Evolutionary conservation across 1,139 yeast genomes (phyloP), one percentile per base, ranked within the genome.

Genomic region (Magnusiomyces paraingens): DNA sequence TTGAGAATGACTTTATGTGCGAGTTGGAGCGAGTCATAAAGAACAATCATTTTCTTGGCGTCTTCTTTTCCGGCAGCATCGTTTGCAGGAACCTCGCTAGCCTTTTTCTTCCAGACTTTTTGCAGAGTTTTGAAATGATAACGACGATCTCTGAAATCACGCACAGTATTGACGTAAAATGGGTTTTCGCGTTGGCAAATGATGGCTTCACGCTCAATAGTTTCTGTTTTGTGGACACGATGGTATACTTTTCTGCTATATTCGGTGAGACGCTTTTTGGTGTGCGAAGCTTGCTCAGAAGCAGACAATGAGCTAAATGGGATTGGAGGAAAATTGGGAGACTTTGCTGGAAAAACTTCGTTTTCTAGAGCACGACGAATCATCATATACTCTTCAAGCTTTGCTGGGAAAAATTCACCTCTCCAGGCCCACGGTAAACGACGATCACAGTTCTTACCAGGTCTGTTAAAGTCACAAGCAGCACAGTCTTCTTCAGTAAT

Each of bases 181-280:
- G 99, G 99, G 63, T 94, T 94, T 67, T 94, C 99, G 62, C 98
- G 77, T 71, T 94, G 99, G 68, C 99, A 94, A 49, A 94, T 88
- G 61, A 94, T 89, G 0, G 99, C 93, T 62, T 91, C 97, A 64
- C 96, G 77, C 58, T 87, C 91, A 32, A 90, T 82, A 1, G 88
- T 88, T 69, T 90, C 88, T 0, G 96, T 83, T 55, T 83, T 84
- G 59, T 88, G 88, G 46, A 86, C 78, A 65, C 87, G 80, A 64
- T 86, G 93, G 64, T 91, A 89, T 2, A 85, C 90, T 64, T 90
- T 91, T 61, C 84, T 80, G 5, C 96, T 86, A 66, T 88, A 91
- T 50, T 89, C 96, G 1, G 86, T 76, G n/a, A 94, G 69, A 58
- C 97, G 78, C 64, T 87, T 85, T 64, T 86, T 88, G 56, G 91